Conservation (phyloP, 805 yeast genomes). For the Tetrapisispora namnaoensis region DNA sequence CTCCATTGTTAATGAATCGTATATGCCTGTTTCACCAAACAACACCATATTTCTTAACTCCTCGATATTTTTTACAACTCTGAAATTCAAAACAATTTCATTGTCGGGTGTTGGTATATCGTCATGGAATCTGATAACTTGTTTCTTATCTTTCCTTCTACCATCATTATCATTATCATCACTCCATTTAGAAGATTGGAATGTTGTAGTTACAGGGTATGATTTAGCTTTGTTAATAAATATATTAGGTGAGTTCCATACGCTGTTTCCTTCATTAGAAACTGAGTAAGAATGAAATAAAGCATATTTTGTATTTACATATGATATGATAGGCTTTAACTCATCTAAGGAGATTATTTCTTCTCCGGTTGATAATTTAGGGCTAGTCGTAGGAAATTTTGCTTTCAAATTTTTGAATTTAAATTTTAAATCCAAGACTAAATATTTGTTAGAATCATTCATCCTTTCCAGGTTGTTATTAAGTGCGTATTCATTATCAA, state of each 20-base stretch:
- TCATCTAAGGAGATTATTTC: constrained; percentile 52
- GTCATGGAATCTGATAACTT: constrained; percentile 31
- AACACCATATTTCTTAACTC: constrained; percentile 33
- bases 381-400: constrained; percentile 37
- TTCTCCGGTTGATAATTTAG: constrained; percentile 43
- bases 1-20: constrained; percentile 46
- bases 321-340: constrained; percentile 50
- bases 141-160: constrained; percentile 9
- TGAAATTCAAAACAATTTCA: constrained; percentile 28
- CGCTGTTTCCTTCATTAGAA: constrained; percentile 8
- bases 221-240: constrained; percentile 22
- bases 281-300: constrained; percentile 4
- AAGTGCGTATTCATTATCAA: constrained; percentile 2
- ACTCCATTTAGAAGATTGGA: constrained; percentile 17
- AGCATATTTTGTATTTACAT: constrained; percentile 13
- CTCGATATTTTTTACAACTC: constrained; percentile 38
- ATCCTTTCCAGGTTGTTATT: constrained; percentile 6
- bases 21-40: constrained; percentile 34
- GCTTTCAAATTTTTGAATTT: constrained; percentile 57
- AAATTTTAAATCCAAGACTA: constrained; percentile 57
- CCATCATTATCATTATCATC: constrained; percentile 13
- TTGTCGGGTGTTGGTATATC: constrained; percentile 13
- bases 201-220: constrained; percentile 21
- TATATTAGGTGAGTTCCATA: constrained; percentile 22
- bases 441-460: constrained; percentile 35